These are phyloP conservation scores for Microstegium vimineum DNA, from an alignment of 176 grass and related monocot species.

Conservation along the genomic window DNA sequence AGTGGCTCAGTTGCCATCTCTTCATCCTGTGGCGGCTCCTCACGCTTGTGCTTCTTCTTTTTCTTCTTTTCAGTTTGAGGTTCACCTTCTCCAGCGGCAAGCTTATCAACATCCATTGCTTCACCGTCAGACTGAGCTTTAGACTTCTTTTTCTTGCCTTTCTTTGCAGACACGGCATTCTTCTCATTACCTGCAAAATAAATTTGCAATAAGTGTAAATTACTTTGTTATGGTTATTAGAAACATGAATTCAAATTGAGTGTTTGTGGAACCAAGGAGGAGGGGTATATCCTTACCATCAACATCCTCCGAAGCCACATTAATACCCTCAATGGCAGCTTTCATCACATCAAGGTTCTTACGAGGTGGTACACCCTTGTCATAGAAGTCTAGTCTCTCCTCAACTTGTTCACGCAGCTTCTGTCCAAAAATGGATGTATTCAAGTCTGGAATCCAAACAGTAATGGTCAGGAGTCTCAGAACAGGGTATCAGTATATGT, in stretches of 20 bases:
- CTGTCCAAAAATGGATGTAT: slow-evolving; percentile 63
- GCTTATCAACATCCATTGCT: slow-evolving; percentile 45
- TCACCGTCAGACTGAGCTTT: slow-evolving; percentile 38
- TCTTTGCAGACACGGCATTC: slow-evolving; percentile 30
- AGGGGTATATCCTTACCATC: slow-evolving; percentile 13
- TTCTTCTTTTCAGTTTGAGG: slow-evolving; percentile 47
- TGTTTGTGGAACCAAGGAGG: not conserved
- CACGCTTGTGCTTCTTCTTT: slow-evolving; percentile 37
- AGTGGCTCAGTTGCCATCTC: not conserved
- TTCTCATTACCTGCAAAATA: slow-evolving; percentile 19
- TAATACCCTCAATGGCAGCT: slow-evolving; percentile 53
- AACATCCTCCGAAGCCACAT: slow-evolving; percentile 17
- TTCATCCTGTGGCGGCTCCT: slow-evolving; percentile 14
- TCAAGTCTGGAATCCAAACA: slow-evolving; percentile 44
- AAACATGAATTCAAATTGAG: not conserved
- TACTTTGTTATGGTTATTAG: not conserved
- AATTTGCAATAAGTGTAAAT: not conserved
- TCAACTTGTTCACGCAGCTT: slow-evolving; percentile 90
- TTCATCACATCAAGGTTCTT: slow-evolving; percentile 98
- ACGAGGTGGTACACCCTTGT: slow-evolving; percentile 76
- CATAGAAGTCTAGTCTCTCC: slow-evolving; percentile 89
- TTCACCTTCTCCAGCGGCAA: slow-evolving; percentile 28
- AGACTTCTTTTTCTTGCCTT: slow-evolving; percentile 75
- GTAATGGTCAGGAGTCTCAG: not conserved
- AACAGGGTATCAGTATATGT: not conserved